Evolutionary conservation across 2,329 filamentous ascomycete species (phyloP).

Genomic region (Fusarium keratoplasticum): DNA sequence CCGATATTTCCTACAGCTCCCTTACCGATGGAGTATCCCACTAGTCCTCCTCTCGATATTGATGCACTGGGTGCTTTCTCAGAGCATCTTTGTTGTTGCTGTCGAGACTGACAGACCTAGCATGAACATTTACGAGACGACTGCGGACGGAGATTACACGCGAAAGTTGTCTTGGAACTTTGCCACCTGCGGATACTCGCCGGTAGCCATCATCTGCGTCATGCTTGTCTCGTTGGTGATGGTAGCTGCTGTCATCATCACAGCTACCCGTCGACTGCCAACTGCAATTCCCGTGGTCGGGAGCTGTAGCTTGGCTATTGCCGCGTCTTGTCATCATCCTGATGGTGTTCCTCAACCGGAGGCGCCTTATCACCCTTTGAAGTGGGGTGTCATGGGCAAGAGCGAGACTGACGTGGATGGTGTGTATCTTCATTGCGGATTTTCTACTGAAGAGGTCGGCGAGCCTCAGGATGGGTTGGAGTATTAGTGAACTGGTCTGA

Average conservation of each 20-base stretch:
- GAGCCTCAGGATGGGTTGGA: neutral
- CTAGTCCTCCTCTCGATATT: slow-evolving; percentile 1
- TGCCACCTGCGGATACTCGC: slow-evolving; percentile 18
- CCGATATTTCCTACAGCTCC: slow-evolving; percentile 23
- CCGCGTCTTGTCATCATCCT: slow-evolving; percentile 18
- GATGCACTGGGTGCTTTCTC: slow-evolving; percentile 20
- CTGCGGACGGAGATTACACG: neutral
- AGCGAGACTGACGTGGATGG: neutral
- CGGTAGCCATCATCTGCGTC: slow-evolving; percentile 8
- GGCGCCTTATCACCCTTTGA: neutral
- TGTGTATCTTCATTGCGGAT: slow-evolving; percentile 5
- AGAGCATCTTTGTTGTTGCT: slow-evolving; percentile 18
- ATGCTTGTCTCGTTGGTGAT: neutral
- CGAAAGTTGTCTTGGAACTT: neutral
- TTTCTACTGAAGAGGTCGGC: slow-evolving; percentile 8
- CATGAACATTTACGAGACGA: neutral
- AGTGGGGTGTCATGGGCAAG: slow-evolving; percentile 10
- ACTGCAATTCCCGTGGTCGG: slow-evolving; percentile 8
- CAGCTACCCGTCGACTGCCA: neutral
- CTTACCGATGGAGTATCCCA: slow-evolving; percentile 10
- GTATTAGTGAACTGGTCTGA: neutral
- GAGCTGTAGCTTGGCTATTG: slow-evolving; percentile 21
- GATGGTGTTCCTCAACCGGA: neutral
- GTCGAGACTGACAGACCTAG: neutral
- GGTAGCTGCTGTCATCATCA: neutral